Percentiles rank a stretch among this genome's conserved stretches.
These are phyloP conservation scores for Henningerozyma blattae DNA, from an alignment of 805 yeast species.

Conservation along the genomic window DNA sequence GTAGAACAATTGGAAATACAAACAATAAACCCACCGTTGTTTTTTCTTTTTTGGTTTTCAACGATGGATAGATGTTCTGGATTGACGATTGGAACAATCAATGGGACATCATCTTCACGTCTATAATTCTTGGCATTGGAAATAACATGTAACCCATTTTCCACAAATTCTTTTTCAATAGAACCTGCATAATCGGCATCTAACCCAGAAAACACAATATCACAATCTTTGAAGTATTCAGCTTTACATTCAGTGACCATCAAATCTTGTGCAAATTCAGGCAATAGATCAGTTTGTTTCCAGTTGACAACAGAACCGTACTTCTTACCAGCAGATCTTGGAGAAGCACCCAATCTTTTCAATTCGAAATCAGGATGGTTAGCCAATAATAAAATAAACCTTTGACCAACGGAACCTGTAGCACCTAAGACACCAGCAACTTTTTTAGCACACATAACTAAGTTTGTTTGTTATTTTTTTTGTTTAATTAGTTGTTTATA, in stretches of 20 bases:
- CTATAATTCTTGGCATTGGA: constrained; percentile 97
- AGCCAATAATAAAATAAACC: constrained; percentile 75
- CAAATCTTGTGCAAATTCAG: constrained; percentile 49
- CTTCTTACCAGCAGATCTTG: constrained; percentile 84
- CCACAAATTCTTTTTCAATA: constrained; percentile 75
- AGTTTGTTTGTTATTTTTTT: too few species aligned
- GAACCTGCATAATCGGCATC: constrained; percentile 91
- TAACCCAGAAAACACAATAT: constrained; percentile 86
- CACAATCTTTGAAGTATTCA: constrained; percentile 75
- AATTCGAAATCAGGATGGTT: constrained; percentile 86
- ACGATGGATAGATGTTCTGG: constrained; percentile 77
- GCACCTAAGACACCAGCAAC: constrained; percentile 89
- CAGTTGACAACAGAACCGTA: constrained; percentile 82
- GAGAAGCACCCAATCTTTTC: constrained; percentile 79
- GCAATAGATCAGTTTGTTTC: constrained; percentile 85
- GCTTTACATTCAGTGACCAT: constrained; percentile 69
- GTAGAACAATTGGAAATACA: constrained; percentile 98
- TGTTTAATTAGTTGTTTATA: too few species aligned
- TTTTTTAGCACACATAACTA: constrained; percentile 21
- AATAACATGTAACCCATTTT: constrained; percentile 70
- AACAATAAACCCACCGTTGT: constrained; percentile 66
- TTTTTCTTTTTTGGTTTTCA: constrained; percentile 44
- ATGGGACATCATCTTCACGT: constrained; percentile 76
- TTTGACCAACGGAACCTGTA: constrained; percentile 95
- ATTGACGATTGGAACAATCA: constrained; percentile 91